Evolutionary conservation across 208 protist genomes (phyloP).

Genomic region (Wallacemonas collosoma): DNA sequence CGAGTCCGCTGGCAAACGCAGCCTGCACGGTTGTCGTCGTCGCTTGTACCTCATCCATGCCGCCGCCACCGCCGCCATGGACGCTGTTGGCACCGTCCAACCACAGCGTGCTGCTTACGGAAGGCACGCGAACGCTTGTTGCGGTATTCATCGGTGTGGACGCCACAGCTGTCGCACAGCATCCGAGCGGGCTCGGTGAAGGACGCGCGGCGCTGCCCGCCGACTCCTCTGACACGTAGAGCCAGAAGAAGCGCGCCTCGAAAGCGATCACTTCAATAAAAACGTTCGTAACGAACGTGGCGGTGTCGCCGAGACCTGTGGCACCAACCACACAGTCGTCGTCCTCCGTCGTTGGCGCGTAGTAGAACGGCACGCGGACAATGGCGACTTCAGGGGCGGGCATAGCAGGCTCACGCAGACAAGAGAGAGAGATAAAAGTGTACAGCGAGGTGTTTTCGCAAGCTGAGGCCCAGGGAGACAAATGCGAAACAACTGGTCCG

Average conservation of each 20-base stretch:
- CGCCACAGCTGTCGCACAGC: constrained; percentile 32
- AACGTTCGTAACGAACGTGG: constrained; percentile 38
- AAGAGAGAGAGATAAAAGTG: neutral
- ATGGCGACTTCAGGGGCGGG: constrained; percentile 21
- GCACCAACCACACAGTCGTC: neutral
- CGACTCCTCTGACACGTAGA: constrained; percentile 60
- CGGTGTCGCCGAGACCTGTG: neutral
- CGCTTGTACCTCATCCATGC: constrained; percentile 9
- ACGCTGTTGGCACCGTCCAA: neutral
- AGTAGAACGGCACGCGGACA: constrained; percentile 40
- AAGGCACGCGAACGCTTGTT: constrained; percentile 11
- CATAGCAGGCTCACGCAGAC: constrained; percentile 21
- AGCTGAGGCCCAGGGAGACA: too few species aligned
- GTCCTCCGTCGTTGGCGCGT: constrained; percentile 4
- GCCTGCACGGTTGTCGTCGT: constrained; percentile 27
- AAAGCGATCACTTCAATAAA: constrained; percentile 54
- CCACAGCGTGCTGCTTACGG: constrained; percentile 14
- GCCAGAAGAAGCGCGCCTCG: constrained; percentile 56
- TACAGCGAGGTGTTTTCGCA: too few species aligned
- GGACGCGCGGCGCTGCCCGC: neutral
- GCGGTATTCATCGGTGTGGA: neutral
- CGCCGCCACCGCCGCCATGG: neutral
- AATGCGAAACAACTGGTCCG: too few species aligned
- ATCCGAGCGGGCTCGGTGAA: constrained; percentile 22
- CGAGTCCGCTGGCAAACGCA: constrained; percentile 43